Base-by-base conservation (phyloP, 495 filamentous ascomycete species). In the Usnea hakonensis region DNA sequence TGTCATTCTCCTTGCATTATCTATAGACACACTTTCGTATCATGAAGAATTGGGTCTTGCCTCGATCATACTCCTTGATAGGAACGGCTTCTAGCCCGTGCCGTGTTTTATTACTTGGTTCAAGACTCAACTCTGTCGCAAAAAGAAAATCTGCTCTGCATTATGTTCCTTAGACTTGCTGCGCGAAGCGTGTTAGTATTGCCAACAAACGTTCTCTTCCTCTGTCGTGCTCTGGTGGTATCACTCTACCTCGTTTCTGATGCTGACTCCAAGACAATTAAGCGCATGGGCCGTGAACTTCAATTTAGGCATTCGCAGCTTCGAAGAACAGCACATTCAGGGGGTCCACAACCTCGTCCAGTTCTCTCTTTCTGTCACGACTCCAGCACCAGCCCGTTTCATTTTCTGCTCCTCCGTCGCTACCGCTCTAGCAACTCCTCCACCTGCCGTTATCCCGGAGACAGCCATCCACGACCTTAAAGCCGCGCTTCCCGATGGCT, bases 391-490 rank as follows among this genome's bases (percentile, higher is more conserved):
- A 0, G 80, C 81, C 0, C 69, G 70, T 0, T 48, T 85, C 23
- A 71, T 79, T 46, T 85, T 83, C 73, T 80, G 77, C 57, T 83
- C 81, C 2, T 83, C 80, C 5, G 74, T 85, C 55, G 80, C 79
- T 11, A 44, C 53, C 33, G 60, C 60, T 54, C 35, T 62, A 21
- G 52, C 37, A 28, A 57, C 68, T 4, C 60, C 66, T 0, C 10
- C 16, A 4, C 54, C 70, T 0, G 69, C 65, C 32, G 59, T 61
- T 6, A 75, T 85, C 32, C 68, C 73, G 16, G 83, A 85, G 63
- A 63, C 61, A 2, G 75, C 76, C 0, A 68, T 81, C 9, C 32
- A 63, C 17, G 70, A 76, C 9, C 73, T 83, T 1, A 41, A 55
- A 0, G 63, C 70, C 36, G 81, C 81, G 0, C 72, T 75, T 10